Evolutionary conservation across 176 grass and related monocot species (phyloP), one percentile per base, ranked within the genome.

Genomic region (Pharus latifolius): DNA sequence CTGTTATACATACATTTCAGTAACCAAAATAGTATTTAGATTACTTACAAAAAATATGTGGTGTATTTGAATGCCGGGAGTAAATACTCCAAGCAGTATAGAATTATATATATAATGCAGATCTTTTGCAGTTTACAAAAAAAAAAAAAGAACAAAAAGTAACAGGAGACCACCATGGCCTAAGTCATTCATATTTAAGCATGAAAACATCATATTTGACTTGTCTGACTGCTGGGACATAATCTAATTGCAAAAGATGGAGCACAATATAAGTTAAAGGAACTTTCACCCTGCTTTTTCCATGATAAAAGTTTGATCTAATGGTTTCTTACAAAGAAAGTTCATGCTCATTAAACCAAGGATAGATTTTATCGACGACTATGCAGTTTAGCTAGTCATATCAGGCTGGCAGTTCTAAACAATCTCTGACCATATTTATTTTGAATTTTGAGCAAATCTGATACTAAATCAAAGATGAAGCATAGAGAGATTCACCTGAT

Each of bases 401-500:
- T 58, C 6, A 78, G 20, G 63, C 18, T 49, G 48, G 16, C 29
- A 56, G 18, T 15, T 72, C 3, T 59, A 73, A 73, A 22, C 40
- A 6, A 49, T 71, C 32, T 49, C 11, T 25, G 13, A 41, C 8
- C 13, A 55, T 29, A 65, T 17, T 12, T 18, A 20, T 20, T 63
- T 55, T 37, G 3, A 25, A 20, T 20, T 63, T 55, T 37, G 3
- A 33, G 5, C n/a, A 70, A 51, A 51, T 60, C 2, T 78, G 20
- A 31, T 51, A 64, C 9, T 56, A 83, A 31, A 38, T 24, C 9
- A 10, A 49, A 35, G 11, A 59, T 41, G 40, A 40, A 71, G 55
- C n/a, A 83, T 58, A 44, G 0, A 55, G 3, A 6, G 26, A 19
- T 6, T 30, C n/a, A 88, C 92, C 88, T 83, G 92, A 96, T 78